phyloP scores from a whole-genome alignment of 2,329 filamentous ascomycete species.

The Sporothrix sp. region DNA sequence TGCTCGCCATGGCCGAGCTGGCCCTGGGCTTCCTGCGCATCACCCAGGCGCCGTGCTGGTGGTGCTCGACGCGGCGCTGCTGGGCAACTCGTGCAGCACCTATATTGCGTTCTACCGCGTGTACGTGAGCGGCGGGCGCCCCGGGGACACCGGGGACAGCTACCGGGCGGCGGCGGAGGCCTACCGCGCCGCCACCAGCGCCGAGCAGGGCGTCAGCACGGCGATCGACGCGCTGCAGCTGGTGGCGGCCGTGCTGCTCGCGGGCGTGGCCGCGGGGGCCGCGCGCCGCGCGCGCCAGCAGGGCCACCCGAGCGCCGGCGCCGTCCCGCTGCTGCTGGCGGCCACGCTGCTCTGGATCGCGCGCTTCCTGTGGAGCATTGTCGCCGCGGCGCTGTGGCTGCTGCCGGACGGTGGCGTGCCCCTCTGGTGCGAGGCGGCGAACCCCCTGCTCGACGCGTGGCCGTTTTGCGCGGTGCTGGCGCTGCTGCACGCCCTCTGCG shows the following conservation, averaged over 20 bases:
- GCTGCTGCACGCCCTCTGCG: conserved; percentile 19
- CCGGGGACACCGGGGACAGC: background rate
- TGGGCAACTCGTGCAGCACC: background rate
- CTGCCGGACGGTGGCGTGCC: background rate
- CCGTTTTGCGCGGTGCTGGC: conserved; percentile 18
- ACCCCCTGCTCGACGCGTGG: conserved; percentile 17
- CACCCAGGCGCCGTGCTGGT: conserved; percentile 13
- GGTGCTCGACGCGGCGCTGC: conserved; percentile 12
- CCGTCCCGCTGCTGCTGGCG: conserved; percentile 27
- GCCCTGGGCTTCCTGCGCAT: conserved; percentile 20
- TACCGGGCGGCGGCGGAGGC: background rate
- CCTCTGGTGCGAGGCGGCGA: conserved; percentile 5
- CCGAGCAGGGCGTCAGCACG: background rate
- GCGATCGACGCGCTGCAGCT: background rate
- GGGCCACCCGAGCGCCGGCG: background rate
- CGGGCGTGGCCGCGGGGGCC: background rate
- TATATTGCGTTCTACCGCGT: background rate
- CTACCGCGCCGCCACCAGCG: background rate
- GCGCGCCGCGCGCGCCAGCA: background rate
- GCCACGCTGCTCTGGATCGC: conserved; percentile 25
- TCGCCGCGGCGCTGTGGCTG: conserved; percentile 10
- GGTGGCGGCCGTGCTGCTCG: background rate
- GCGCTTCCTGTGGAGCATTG: conserved; percentile 17
- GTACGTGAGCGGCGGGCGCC: background rate
- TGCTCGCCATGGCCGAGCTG: conserved; percentile 20